Evolutionary conservation across 257 asterid genomes (phyloP).

Genomic region (Forsythia viridissima): DNA sequence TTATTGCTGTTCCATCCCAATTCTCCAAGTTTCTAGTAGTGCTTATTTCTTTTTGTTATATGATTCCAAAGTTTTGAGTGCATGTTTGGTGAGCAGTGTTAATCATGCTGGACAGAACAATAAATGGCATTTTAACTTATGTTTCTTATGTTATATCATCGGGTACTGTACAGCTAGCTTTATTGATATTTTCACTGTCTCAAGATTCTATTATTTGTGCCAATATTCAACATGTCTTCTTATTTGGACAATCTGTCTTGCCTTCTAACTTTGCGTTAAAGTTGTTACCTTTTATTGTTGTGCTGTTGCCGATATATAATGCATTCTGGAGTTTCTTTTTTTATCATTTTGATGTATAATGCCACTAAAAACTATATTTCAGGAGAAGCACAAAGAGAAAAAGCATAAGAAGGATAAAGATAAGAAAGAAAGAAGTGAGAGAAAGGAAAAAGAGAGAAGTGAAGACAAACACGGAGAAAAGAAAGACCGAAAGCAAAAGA

Average conservation of each 20-base stretch:
- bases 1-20: background rate
- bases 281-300: background rate
- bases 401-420: constrained; percentile 59
- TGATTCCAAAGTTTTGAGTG: background rate
- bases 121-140: background rate
- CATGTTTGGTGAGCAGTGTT: background rate
- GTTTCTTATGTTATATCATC: too few relatives aligned
- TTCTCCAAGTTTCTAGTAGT: background rate
- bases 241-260: background rate
- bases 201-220: background rate
- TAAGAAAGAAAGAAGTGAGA: constrained; percentile 47
- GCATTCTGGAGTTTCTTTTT: background rate
- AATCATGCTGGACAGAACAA: background rate
- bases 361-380: constrained; percentile 9
- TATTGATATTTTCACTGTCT: background rate
- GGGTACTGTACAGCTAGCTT: background rate
- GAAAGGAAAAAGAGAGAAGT: constrained; percentile 48
- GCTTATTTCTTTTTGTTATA: background rate
- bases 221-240: background rate
- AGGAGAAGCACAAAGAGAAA: constrained; percentile 53
- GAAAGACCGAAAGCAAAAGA: constrained; percentile 51
- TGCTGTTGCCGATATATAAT: background rate
- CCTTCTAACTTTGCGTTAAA: background rate
- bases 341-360: background rate
- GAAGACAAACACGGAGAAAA: constrained; percentile 47